Percentiles rank a stretch among this genome's conserved stretches.
These are phyloP conservation scores for Coniophora puteana DNA, from an alignment of 1,284 basidiomycete genomes.

Conservation along the genomic window DNA sequence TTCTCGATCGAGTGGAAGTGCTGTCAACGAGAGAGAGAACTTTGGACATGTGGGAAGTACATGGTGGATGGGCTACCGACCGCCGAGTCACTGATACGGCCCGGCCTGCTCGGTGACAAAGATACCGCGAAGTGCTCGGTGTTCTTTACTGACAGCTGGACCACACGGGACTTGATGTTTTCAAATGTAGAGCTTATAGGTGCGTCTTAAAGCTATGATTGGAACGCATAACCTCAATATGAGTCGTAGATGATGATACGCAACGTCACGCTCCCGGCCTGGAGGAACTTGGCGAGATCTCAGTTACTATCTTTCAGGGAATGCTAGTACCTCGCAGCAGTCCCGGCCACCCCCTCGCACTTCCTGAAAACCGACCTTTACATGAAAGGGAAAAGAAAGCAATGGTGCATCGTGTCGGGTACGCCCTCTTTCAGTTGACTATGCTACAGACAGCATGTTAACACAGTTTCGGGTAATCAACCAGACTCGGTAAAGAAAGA, in stretches of 20 bases:
- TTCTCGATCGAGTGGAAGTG: constrained; percentile 19
- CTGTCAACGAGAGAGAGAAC: constrained; percentile 8
- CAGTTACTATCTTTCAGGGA: constrained; percentile 16
- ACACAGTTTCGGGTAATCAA: too few relatives aligned
- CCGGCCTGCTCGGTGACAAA: constrained; percentile 8
- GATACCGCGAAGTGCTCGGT: constrained; percentile 16
- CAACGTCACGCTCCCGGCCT: constrained; percentile 17
- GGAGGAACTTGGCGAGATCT: constrained; percentile 18
- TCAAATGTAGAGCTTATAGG: constrained; percentile 30
- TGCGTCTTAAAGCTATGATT: constrained; percentile 8
- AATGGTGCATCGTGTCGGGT: constrained; percentile 32
- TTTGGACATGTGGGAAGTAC: constrained; percentile 10
- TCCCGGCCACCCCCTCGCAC: too few relatives aligned
- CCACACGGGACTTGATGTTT: constrained; percentile 29
- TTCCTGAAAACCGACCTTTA: constrained; percentile 9
- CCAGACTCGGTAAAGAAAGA: too few relatives aligned
- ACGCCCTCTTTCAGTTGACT: constrained; percentile 11
- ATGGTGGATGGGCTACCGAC: constrained; percentile 15
- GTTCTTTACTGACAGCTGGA: too few relatives aligned
- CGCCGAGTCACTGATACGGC: constrained; percentile 6
- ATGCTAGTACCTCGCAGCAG: background rate
- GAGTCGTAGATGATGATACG: constrained; percentile 26
- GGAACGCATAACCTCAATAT: constrained; percentile 3
- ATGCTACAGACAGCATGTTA: too few relatives aligned
- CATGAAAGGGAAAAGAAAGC: constrained; percentile 37